These are phyloP conservation scores for Linderina pennispora DNA, from an alignment of 192 early-diverging fungal genomes.

Conservation along the genomic window DNA sequence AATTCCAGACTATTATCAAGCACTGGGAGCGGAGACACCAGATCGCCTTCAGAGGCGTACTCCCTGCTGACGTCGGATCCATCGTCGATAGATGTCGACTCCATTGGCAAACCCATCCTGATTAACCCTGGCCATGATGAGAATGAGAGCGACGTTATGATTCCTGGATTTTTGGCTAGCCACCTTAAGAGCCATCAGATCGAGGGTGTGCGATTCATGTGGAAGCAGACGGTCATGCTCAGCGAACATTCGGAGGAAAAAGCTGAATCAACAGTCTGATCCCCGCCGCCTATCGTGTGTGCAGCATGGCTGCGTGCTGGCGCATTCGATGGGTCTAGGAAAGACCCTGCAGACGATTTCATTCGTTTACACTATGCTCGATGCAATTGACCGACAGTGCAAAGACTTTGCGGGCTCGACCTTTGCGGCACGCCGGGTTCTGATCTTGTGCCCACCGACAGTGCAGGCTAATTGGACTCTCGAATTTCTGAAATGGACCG, in stretches of 20 bases:
- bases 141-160: slow-evolving; percentile 45
- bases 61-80: background rate
- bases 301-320: slow-evolving; percentile 68
- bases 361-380: slow-evolving; percentile 62
- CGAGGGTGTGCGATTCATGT: slow-evolving; percentile 75
- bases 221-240: slow-evolving; percentile 71
- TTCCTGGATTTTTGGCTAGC: slow-evolving; percentile 46
- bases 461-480: slow-evolving; percentile 67
- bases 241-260: slow-evolving; percentile 22
- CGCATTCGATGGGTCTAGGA: slow-evolving; percentile 84
- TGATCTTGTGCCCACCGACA: slow-evolving; percentile 69
- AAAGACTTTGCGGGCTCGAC: slow-evolving; percentile 53
- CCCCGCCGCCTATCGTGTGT: background rate
- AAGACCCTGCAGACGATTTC: slow-evolving; percentile 76
- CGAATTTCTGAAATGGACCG: slow-evolving; percentile 68
- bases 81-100: background rate
- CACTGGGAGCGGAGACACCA: no score
- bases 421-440: slow-evolving; percentile 48
- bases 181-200: slow-evolving; percentile 67
- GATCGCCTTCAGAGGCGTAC: background rate
- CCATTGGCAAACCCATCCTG: slow-evolving; percentile 18
- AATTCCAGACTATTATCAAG: no score
- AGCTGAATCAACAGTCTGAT: no score
- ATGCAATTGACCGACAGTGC: slow-evolving; percentile 50
- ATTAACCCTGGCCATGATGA: slow-evolving; percentile 63